phyloP scores from a whole-genome alignment of 345 rosid species.

The Noccaea bulbosa region DNA sequence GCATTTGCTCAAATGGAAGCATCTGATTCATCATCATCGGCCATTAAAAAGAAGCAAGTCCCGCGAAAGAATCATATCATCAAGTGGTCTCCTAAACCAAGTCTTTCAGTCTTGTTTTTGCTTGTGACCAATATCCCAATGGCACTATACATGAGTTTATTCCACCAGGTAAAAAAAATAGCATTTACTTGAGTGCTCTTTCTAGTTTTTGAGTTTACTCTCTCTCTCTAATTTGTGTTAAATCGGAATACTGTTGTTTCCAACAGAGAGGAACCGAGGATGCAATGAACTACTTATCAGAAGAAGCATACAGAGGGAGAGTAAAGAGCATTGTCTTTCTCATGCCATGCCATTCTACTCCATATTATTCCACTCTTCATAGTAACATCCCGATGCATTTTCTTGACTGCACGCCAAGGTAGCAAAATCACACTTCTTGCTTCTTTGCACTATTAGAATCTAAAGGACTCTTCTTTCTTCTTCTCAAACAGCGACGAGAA shows the following conservation, averaged over 20 bases:
- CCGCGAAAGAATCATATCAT: constrained; percentile 38
- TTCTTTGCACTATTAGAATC: constrained; percentile 13
- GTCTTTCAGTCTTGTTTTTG: constrained; percentile 67
- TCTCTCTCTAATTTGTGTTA: constrained; percentile 3
- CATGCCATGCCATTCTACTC: constrained; percentile 97
- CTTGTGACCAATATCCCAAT: constrained; percentile 82
- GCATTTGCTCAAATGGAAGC: constrained; percentile 61
- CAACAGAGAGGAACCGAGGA: constrained; percentile 94
- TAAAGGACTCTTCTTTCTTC: constrained; percentile 20
- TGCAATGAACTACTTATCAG: constrained; percentile 83
- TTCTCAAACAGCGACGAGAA: constrained; percentile 61
- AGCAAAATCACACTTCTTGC: constrained; percentile 25
- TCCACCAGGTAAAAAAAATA: constrained; percentile 74
- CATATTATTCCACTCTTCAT: constrained; percentile 83
- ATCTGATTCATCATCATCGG: constrained; percentile 34
- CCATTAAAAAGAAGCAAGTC: constrained; percentile 41
- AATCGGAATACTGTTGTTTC: constrained; percentile 28
- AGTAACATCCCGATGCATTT: constrained; percentile 68
- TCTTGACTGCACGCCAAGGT: constrained; percentile 95
- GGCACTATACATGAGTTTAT: constrained; percentile 83
- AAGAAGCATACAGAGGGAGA: constrained; percentile 65
- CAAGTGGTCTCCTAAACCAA: constrained; percentile 53
- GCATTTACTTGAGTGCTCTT: not conserved
- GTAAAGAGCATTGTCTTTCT: constrained; percentile 74
- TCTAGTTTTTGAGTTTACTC: not conserved